phyloP scores from a whole-genome alignment of 208 protist species.

The Naegleria lovaniensis region DNA sequence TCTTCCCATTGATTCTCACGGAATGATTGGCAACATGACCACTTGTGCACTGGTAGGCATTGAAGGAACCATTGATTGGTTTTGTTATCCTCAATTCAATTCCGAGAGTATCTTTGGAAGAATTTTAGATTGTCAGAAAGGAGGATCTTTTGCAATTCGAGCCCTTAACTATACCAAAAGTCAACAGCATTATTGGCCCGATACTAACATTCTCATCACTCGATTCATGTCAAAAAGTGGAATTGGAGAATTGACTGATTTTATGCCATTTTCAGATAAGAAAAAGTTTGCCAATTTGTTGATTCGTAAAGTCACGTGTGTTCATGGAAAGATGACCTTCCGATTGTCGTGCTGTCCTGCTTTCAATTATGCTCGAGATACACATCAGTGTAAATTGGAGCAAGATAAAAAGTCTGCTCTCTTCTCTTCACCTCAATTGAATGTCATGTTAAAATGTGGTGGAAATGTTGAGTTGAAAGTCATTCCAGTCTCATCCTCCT shows the following conservation, averaged over 20 bases:
- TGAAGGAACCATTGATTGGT: slow-evolving; percentile 45
- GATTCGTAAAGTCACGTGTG: slow-evolving; percentile 31
- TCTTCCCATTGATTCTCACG: slow-evolving; percentile 51
- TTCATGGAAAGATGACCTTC: slow-evolving; percentile 42
- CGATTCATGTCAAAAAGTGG: slow-evolving; percentile 34
- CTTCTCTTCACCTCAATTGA: background rate
- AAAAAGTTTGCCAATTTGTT: background rate
- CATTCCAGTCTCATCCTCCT: background rate
- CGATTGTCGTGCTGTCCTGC: slow-evolving; percentile 42
- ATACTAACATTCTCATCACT: slow-evolving; percentile 44
- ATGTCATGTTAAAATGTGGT: background rate
- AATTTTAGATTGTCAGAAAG: slow-evolving; percentile 23
- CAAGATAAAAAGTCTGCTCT: background rate
- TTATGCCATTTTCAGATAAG: slow-evolving; percentile 34
- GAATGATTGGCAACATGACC: slow-evolving; percentile 51
- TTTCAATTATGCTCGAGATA: slow-evolving; percentile 47
- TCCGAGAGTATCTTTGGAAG: slow-evolving; percentile 15
- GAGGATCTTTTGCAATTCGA: slow-evolving; percentile 33
- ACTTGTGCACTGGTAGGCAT: slow-evolving; percentile 41
- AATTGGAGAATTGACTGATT: slow-evolving; percentile 42
- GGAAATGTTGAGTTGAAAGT: background rate
- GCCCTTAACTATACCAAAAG: background rate
- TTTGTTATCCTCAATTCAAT: slow-evolving; percentile 52
- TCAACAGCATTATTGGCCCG: slow-evolving; percentile 41
- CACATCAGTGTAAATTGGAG: slow-evolving; percentile 27